These are phyloP conservation scores for Lizanozyma gosingica DNA, from an alignment of 1,139 yeast genomes.

Conservation along the genomic window DNA sequence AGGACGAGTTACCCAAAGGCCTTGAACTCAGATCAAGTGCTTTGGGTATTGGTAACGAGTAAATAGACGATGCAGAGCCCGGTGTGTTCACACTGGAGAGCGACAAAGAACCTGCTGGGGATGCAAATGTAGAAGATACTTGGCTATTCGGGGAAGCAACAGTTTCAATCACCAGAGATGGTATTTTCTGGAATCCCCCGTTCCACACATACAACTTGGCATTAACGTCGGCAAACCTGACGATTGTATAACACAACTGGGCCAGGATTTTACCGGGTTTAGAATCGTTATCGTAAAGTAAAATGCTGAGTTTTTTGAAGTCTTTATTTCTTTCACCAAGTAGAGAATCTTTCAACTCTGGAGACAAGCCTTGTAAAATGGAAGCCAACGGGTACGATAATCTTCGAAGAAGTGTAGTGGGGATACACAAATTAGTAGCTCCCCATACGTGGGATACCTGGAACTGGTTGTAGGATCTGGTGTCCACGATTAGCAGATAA, in stretches of 20 bases:
- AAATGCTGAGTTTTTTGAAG: background rate
- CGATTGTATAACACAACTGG: background rate
- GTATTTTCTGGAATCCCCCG: background rate
- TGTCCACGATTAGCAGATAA: background rate
- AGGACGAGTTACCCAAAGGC: background rate
- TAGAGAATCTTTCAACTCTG: background rate
- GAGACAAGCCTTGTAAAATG: background rate
- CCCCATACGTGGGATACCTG: background rate
- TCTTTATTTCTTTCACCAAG: too few relatives aligned
- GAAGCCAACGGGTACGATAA: background rate
- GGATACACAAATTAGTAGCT: background rate
- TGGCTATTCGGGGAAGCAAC: background rate
- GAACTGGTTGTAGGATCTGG: background rate
- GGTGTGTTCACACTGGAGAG: background rate
- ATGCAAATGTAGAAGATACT: background rate
- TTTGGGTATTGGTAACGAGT: background rate
- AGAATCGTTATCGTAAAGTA: background rate
- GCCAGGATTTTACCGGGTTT: background rate
- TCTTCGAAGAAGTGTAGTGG: background rate
- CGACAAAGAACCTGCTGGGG: background rate
- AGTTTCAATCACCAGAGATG: background rate
- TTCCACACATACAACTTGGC: background rate
- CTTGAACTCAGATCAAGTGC: background rate
- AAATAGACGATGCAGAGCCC: background rate
- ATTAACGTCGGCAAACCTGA: background rate